Base-by-base conservation (phyloP, 768 basidiomycete genomes). In the Dacryopinax spathularia region DNA sequence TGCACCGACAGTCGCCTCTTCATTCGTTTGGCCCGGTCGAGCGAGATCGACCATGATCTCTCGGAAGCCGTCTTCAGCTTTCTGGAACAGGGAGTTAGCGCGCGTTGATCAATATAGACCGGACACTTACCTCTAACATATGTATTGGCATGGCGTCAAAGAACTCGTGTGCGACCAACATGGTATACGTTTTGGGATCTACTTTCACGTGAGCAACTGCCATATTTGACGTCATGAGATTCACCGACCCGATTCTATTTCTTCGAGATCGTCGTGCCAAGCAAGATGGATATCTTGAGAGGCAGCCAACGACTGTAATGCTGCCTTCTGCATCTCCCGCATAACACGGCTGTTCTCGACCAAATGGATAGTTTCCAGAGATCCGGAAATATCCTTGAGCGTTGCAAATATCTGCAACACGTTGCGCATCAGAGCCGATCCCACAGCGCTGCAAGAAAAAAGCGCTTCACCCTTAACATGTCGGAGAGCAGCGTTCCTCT, bases 121-220 rank as follows among this genome's bases (percentile, higher is more conserved):
- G 22, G 3, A 37, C 4, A 71, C 78, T 12, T 67, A 91, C 93
- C 78, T 95, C 85, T 35, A 98, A 76, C 35, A 93, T 77, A 73
- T 96, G 90, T 56, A 97, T 85, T 0, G 96, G 95, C 43, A 99
- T 78, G 0, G 94, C 94, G 72, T 98, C 96, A 66, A 99, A 98
- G 75, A 98, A 95, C 71, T 98, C 96, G 73, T 99, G 94, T 0
- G 96, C 96, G 16, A 97, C 76, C 25, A 96, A 73, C 78, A 96
- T 84, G 0, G 92, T 93, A 73, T 85, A 97, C 74, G 62, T 77
- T 60, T 56, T 69, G 72, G 69, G 60, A 61, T 61, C 60, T 60
- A 73, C n/a, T 64, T 62, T 25, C 41, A 61, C 7, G 63, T 60
- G 1, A 33, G 7, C 20, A 20, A 34, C 33, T 3, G 34, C 61